Base-by-base conservation (phyloP, 2,329 filamentous ascomycete genomes). In the Volutella citrinella region DNA sequence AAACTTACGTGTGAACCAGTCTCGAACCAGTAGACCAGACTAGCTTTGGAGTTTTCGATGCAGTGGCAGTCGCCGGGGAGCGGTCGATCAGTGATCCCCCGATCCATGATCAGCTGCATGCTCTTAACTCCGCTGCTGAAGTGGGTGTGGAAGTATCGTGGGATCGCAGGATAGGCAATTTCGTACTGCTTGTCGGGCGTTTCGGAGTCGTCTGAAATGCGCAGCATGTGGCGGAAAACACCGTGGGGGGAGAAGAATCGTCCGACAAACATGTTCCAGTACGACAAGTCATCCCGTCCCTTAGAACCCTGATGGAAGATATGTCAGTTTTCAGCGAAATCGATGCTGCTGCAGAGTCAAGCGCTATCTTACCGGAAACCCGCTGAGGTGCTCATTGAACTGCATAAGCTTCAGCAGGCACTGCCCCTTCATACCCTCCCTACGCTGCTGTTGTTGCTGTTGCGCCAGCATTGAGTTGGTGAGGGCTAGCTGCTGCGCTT, bases 121-220 rank as follows among this genome's bases (percentile, higher is more conserved):
- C 82, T 87, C 49, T 78, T 84, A 35, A 96, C 82, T 7, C 89
- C 90, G 41, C 87, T 91, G 37, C 84, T 82, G 57, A 93, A 96
- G 52, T 95, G 84, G 0, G 87, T 90, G 51, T 85, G 80, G 58
- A 95, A 96, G 61, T 93, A 97, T 52, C 91, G 81, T 20, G 91
- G 80, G 27, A 98, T 71, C 1, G 86, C 86, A 5, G 89, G 78
- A 38, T 79, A 87, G 4, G 83, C 78, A 30, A 97, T 88, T 57
- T 96, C 90, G 52, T 90, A 96, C 52, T 84, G 80, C 66, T 94
- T 96, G 35, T 83, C 76, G 13, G 68, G 70, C 21, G 65, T 65
- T 27, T 79, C 72, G 27, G 81, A 77, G 37, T 75, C 70, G 14
- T 76, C 70, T 25, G 61, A 66, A 27, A 74, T 66, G 44, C 74